A percentile compares a stretch with the other conserved stretches of the same genome.
phyloP scores from a whole-genome alignment of 441 rosid genomes.

The Francoa sonchifolia region DNA sequence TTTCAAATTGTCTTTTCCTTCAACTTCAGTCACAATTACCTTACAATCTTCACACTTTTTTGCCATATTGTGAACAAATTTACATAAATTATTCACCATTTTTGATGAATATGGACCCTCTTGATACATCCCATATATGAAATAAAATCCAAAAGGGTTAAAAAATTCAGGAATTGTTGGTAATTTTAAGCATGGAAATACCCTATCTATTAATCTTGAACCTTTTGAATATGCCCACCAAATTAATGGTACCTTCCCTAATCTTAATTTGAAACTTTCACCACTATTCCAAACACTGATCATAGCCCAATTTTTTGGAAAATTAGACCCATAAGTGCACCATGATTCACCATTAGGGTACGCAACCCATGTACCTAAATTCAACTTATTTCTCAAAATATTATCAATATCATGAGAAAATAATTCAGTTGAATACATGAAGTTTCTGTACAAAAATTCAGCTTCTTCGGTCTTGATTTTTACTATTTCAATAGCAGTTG shows the following conservation, averaged over 20 bases:
- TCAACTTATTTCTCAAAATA: constrained; percentile 43
- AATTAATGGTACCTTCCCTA: constrained; percentile 45
- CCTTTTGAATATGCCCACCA: constrained; percentile 37
- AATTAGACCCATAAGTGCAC: constrained; percentile 8
- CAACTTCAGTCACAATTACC: constrained; percentile 54
- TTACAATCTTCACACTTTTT: constrained; percentile 35
- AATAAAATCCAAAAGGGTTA: constrained; percentile 57
- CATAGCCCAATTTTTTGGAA: constrained; percentile 54
- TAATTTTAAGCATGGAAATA: constrained; percentile 39
- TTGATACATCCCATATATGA: constrained; percentile 49
- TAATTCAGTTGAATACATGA: constrained; percentile 45
- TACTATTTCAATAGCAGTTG: constrained; percentile 23
- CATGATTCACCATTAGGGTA: constrained; percentile 25
- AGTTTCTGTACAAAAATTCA: constrained; percentile 31
- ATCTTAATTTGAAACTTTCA: constrained; percentile 45
- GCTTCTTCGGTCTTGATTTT: constrained; percentile 46
- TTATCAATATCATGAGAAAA: constrained; percentile 51
- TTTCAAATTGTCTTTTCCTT: constrained; percentile 22
- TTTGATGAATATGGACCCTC: constrained; percentile 49
- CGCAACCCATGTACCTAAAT: constrained; percentile 69
- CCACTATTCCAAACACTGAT: constrained; percentile 80
- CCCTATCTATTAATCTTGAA: constrained; percentile 27
- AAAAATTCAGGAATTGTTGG: constrained; percentile 44
- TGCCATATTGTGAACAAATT: constrained; percentile 57
- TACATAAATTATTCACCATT: constrained; percentile 38